phyloP scores from a whole-genome alignment of 768 basidiomycete genomes.

The Russula emetica region DNA sequence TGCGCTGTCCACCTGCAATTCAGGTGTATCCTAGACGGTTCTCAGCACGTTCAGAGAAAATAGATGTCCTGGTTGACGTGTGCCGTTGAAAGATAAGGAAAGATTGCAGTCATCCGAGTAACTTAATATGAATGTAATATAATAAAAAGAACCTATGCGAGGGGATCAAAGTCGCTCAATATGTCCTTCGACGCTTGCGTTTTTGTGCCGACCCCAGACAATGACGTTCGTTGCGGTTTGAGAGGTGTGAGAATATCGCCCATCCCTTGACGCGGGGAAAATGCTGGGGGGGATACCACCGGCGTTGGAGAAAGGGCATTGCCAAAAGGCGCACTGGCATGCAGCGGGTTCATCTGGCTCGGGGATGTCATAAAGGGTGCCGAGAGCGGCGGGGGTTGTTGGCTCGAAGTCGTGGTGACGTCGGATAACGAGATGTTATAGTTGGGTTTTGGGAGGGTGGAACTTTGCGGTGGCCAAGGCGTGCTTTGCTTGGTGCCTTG shows the following conservation, averaged over 20 bases:
- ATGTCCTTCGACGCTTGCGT: conserved; percentile 59
- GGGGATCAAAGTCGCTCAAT: conserved; percentile 82
- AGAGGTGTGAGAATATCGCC: conserved; percentile 59
- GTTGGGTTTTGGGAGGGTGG: conserved; percentile 45
- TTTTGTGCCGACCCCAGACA: conserved; percentile 35
- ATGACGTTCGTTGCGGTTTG: conserved; percentile 47
- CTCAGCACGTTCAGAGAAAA: neutral
- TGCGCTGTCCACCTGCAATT: neutral
- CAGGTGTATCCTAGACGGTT: neutral
- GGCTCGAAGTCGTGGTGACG: neutral
- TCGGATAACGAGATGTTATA: conserved; percentile 49
- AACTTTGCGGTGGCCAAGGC: conserved; percentile 26
- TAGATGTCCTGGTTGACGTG: neutral
- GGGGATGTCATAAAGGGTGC: conserved; percentile 28
- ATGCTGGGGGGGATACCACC: conserved; percentile 31
- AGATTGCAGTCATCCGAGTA: neutral
- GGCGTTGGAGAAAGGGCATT: conserved; percentile 18
- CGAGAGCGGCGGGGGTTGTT: conserved; percentile 4
- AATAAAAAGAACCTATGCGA: conserved; percentile 40
- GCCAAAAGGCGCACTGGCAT: neutral
- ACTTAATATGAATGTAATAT: neutral
- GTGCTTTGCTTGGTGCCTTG: conserved; percentile 7
- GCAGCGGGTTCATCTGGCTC: conserved; percentile 21
- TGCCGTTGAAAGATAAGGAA: neutral
- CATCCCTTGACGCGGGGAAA: conserved; percentile 39